Evolutionary conservation across 768 basidiomycete species (phyloP).

Genomic region (Porpolomopsis calyptriformis): DNA sequence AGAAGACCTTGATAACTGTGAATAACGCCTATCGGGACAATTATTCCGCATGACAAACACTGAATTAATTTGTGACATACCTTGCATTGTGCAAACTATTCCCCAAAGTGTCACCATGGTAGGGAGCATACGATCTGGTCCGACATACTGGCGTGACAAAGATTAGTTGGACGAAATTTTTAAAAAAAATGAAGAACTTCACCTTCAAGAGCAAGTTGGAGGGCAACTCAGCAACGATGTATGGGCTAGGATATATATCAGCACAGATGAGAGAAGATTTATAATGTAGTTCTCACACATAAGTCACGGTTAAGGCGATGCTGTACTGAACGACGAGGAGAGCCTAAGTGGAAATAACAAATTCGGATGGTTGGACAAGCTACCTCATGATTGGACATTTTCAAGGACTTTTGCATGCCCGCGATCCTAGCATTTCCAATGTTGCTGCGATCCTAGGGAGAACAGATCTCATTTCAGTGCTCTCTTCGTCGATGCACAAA

Average conservation of each 20-base stretch:
- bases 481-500: too few species aligned
- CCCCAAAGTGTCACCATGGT: constrained; percentile 59
- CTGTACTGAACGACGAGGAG: constrained; percentile 27
- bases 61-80: constrained; percentile 16
- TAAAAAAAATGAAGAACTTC: constrained; percentile 7
- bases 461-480: background rate
- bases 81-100: constrained; percentile 53
- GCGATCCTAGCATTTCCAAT: constrained; percentile 53
- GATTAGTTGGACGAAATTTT: background rate
- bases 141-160: constrained; percentile 28
- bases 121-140: constrained; percentile 50
- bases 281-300: constrained; percentile 16
- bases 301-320: constrained; percentile 38
- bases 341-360: background rate
- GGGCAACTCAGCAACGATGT: constrained; percentile 49
- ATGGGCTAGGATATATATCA: constrained; percentile 22
- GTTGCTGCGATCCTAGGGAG: constrained; percentile 39
- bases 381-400: constrained; percentile 31
- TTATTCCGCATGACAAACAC: background rate
- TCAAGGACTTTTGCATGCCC: constrained; percentile 44
- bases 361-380: background rate
- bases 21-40: constrained; percentile 31
- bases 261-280: background rate
- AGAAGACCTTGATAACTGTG: constrained; percentile 33
- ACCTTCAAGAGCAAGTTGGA: constrained; percentile 51